phyloP scores from a whole-genome alignment of 1,284 basidiomycete species.

The Rugosomyces carneus region DNA sequence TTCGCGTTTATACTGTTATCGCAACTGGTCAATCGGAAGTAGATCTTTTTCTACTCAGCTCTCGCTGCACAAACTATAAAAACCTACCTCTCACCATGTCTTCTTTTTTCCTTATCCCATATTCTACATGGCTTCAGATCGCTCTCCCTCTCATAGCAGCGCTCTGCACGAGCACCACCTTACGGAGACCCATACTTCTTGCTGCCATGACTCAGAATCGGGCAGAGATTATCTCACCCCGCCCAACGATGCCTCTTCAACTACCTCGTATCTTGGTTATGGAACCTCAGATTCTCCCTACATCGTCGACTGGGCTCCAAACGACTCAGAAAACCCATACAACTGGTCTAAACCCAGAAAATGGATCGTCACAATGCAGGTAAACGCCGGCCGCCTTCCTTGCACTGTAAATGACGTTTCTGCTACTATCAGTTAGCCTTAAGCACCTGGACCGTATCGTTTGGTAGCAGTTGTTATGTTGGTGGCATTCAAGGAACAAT shows the following conservation, averaged over 20 bases:
- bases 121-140: too few species aligned
- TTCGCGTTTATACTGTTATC: neutral
- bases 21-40: too few species aligned
- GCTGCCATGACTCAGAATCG: slow-evolving; percentile 5
- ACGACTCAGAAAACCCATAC: slow-evolving; percentile 58
- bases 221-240: neutral
- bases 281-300: slow-evolving; percentile 48
- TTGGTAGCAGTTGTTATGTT: slow-evolving; percentile 54
- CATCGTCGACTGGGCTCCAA: slow-evolving; percentile 49
- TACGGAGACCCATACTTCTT: slow-evolving; percentile 8
- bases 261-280: slow-evolving; percentile 28
- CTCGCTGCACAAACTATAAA: too few species aligned
- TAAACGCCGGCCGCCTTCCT: slow-evolving; percentile 16
- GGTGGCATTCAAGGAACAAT: slow-evolving; percentile 46
- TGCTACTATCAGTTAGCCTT: slow-evolving; percentile 31
- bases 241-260: too few species aligned
- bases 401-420: too few species aligned
- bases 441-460: slow-evolving; percentile 56
- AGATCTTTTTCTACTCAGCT: too few species aligned
- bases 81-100: too few species aligned
- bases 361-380: slow-evolving; percentile 54
- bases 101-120: too few species aligned
- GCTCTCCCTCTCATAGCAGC: neutral
- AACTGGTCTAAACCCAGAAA: slow-evolving; percentile 48
- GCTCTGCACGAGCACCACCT: slow-evolving; percentile 11